Evolutionary conservation across 2,329 filamentous ascomycete genomes (phyloP), one percentile per base, ranked within the genome.

Genomic region (Ramularia collo-cygni): DNA sequence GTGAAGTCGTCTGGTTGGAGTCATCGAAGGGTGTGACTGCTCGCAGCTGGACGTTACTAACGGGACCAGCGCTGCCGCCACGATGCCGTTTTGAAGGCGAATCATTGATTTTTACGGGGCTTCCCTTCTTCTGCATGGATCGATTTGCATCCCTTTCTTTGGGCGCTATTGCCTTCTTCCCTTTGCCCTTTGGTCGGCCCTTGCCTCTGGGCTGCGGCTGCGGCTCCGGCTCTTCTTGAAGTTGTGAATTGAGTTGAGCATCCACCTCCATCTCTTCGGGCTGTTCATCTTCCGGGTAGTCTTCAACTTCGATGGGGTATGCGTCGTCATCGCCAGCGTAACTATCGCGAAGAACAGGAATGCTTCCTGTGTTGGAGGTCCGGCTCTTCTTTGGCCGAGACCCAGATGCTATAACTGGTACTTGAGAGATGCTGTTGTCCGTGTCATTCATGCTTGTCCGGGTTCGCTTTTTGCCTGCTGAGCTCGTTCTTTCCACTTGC

Each of bases 1-100:
- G 80, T n/a, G 75, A 75, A 36, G 81, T 85, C 31, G 71, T 75
- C 19, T 70, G 70, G 46, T 76, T 68, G 17, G 65, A 68, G 38
- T 79, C 71, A 28, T 64, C 61, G 10, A 56, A 55, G 5, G 64
- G 64, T 15, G 64, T 66, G 18, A 51, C 54, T 9, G 61, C 56
- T 32, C 64, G 63, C 5, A 64, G 51, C 30, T 55, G 51, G 15
- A 61, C 58, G 32, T 62, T 57, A 43, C 54, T 59, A 41, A 58
- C 54, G n/a, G 56, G 53, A n/a, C 56, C 58, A 10, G 54, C 38
- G 31, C 51, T 53, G 28, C 41, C 44, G 35, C 51, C 46, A 29
- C 48, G 42, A 21, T 43, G 40, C 19, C 29, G 19, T 31, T 51
- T 52, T n/a, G 43, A 44, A 14, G 47, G 50, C 19, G 50, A 52